Evolutionary conservation across 352 stramenopile genomes (phyloP).

Genomic region (Globisporangium cederbergense): DNA sequence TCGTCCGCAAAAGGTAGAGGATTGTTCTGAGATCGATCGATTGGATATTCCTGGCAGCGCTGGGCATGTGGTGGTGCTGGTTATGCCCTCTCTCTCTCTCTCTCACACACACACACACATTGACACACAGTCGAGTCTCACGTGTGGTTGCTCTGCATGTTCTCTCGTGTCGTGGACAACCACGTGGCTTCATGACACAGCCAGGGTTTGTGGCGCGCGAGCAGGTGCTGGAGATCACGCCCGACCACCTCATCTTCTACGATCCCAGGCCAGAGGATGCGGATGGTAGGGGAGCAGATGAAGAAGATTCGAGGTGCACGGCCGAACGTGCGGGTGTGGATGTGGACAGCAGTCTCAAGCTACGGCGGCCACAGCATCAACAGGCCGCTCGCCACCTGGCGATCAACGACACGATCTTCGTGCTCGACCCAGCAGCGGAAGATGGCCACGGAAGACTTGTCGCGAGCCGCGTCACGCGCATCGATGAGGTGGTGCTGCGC

Average conservation of each 20-base stretch:
- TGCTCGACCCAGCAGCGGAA: constrained; percentile 10
- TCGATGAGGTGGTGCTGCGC: constrained; percentile 21
- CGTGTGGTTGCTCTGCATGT: background rate
- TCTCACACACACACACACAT: background rate
- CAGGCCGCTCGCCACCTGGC: constrained; percentile 46
- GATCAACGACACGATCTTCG: constrained; percentile 46
- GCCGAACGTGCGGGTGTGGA: background rate
- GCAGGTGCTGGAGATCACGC: constrained; percentile 36
- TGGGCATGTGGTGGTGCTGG: background rate
- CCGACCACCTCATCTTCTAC: constrained; percentile 48
- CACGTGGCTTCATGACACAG: background rate
- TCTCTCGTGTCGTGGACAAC: background rate
- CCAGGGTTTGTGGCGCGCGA: background rate
- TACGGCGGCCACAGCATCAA: constrained; percentile 26
- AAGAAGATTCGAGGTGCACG: background rate
- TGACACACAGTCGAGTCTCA: constrained; percentile 5
- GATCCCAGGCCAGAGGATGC: background rate
- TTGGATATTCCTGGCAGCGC: background rate
- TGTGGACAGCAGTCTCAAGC: background rate
- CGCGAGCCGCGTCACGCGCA: constrained; percentile 22
- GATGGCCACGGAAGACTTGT: background rate
- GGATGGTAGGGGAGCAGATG: background rate
- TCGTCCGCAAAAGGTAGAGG: background rate
- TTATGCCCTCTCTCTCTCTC: too few relatives aligned
- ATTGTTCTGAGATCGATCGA: background rate